Evolutionary conservation across 2,329 filamentous ascomycete genomes (phyloP).

Genomic region (Penicillium nordicum): DNA sequence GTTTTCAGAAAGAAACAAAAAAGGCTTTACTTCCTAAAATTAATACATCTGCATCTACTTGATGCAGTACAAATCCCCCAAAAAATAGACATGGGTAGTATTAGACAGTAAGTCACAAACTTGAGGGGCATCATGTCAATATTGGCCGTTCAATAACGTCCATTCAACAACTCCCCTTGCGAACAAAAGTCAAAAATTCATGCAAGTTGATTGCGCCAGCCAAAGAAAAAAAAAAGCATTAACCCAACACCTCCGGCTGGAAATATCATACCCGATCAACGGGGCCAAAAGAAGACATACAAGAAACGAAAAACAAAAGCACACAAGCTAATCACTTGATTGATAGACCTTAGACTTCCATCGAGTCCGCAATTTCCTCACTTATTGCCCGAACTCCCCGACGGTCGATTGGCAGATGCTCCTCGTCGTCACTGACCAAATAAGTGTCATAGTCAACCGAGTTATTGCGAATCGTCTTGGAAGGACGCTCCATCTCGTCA

Average conservation of each 20-base stretch:
- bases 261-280: slow-evolving; percentile 20
- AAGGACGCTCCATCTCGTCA: slow-evolving; percentile 40
- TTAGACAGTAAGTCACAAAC: slow-evolving; percentile 19
- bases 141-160: slow-evolving; percentile 11
- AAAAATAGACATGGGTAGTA: slow-evolving; percentile 3
- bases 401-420: slow-evolving; percentile 35
- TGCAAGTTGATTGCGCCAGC: slow-evolving; percentile 26
- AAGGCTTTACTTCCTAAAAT: not conserved
- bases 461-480: slow-evolving; percentile 24
- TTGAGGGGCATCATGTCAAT: slow-evolving; percentile 14
- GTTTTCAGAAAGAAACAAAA: not conserved
- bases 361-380: slow-evolving; percentile 52
- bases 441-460: slow-evolving; percentile 44
- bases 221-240: slow-evolving; percentile 11
- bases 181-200: slow-evolving; percentile 11
- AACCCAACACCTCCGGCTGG: slow-evolving; percentile 18
- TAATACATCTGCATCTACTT: not conserved
- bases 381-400: slow-evolving; percentile 52
- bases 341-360: slow-evolving; percentile 47
- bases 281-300: slow-evolving; percentile 14
- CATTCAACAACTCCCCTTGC: slow-evolving; percentile 11
- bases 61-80: not conserved
- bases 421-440: slow-evolving; percentile 45
- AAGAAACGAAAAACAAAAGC: slow-evolving; percentile 8
- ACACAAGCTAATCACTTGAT: not conserved